Evolutionary conservation across 306 rosid genomes (phyloP).

Genomic region (Sophora flavescens): DNA sequence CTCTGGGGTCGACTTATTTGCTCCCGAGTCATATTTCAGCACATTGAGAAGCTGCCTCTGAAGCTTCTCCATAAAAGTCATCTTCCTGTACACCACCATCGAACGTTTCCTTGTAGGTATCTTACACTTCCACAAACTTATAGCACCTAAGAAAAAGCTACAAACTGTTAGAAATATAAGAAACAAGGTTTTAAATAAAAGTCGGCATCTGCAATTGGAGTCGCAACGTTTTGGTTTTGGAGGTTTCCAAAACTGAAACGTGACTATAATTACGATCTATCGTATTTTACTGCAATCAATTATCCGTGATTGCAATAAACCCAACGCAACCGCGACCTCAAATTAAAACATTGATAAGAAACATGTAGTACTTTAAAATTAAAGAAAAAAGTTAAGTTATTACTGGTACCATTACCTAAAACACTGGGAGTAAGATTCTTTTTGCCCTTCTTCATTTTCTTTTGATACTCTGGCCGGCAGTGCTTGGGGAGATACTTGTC

Average conservation of each 20-base stretch:
- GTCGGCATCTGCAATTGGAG: too few relatives aligned
- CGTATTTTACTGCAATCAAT: too few relatives aligned
- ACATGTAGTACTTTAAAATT: too few relatives aligned
- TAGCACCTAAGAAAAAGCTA: not conserved
- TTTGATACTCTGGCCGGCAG: not conserved
- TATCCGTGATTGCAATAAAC: too few relatives aligned
- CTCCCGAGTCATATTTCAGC: not conserved
- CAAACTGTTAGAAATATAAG: not conserved
- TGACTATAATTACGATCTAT: too few relatives aligned
- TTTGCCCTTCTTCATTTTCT: not conserved
- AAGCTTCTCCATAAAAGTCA: conserved; percentile 7
- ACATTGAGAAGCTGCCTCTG: not conserved
- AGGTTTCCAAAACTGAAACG: too few relatives aligned
- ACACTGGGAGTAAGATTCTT: not conserved
- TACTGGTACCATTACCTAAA: not conserved
- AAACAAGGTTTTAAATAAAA: not conserved
- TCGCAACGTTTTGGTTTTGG: too few relatives aligned
- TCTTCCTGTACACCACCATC: not conserved
- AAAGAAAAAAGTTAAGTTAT: not conserved
- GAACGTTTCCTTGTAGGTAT: conserved; percentile 35
- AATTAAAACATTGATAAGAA: too few relatives aligned
- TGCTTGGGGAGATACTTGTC: conserved; percentile 12
- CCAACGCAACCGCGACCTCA: too few relatives aligned
- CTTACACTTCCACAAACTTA: not conserved
- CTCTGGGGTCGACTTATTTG: not conserved